Conservation (phyloP, 805 yeast species). For the Sungouiozyma intestinalis region DNA sequence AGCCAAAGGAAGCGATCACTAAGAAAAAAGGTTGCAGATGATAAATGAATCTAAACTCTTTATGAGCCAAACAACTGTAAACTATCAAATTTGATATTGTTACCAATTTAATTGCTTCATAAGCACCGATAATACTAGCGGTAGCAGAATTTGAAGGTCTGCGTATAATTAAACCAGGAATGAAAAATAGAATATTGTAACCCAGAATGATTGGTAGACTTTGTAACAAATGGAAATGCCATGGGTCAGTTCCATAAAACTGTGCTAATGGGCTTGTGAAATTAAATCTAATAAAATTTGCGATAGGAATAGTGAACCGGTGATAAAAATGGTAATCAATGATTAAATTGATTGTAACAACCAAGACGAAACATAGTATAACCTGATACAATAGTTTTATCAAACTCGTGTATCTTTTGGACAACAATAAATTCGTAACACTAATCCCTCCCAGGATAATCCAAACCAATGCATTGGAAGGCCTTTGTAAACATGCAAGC, state of each 20-base stretch:
- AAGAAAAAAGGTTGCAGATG: constrained; percentile 73
- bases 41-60: constrained; percentile 83
- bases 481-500: constrained; percentile 62
- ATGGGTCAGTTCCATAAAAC: constrained; percentile 77
- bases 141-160: constrained; percentile 3
- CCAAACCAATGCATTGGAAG: constrained; percentile 81
- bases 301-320: constrained; percentile 46
- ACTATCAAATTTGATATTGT: constrained; percentile 36
- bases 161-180: constrained; percentile 32
- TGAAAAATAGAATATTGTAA: constrained; percentile 52
- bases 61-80: constrained; percentile 67
- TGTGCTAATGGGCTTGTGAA: constrained; percentile 59
- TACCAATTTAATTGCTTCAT: constrained; percentile 20
- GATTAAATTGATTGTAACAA: constrained; percentile 30
- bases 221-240: constrained; percentile 77
- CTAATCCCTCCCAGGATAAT: constrained; percentile 39
- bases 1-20: constrained; percentile 37
- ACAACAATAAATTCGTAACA: constrained; percentile 9
- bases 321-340: constrained; percentile 58
- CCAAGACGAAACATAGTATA: constrained; percentile 12
- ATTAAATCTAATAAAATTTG: constrained; percentile 68
- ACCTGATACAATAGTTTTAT: constrained; percentile 15
- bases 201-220: constrained; percentile 70
- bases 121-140: constrained; percentile 2
- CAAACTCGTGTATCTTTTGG: constrained; percentile 6